Evolutionary conservation across 1,284 basidiomycete species (phyloP).

Genomic region (Naganishia sp.): DNA sequence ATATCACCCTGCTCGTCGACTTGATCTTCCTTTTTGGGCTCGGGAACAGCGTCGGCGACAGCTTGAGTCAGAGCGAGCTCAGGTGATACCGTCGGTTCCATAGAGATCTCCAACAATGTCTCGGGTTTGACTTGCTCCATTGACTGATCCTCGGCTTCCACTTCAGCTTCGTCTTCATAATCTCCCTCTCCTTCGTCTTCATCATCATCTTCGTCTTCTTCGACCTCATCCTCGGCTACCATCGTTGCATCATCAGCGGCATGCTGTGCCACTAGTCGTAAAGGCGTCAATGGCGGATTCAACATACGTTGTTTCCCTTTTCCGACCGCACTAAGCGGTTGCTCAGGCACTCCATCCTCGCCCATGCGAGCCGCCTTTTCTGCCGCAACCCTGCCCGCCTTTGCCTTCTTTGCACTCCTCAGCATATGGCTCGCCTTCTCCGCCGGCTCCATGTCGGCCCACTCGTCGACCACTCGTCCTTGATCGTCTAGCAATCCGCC

Average conservation of each 20-base stretch:
- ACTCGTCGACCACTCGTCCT: slow-evolving; percentile 15
- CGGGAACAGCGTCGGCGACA: neutral
- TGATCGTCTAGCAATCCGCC: slow-evolving; percentile 32
- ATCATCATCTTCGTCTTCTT: slow-evolving; percentile 35
- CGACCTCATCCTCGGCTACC: slow-evolving; percentile 17
- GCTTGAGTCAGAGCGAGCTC: neutral
- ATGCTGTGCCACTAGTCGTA: slow-evolving; percentile 3
- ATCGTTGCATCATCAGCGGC: neutral
- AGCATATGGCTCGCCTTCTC: slow-evolving; percentile 33
- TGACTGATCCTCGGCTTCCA: slow-evolving; percentile 7
- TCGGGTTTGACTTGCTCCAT: neutral
- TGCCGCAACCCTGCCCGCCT: slow-evolving; percentile 18
- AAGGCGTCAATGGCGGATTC: slow-evolving; percentile 10
- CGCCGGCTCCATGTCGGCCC: slow-evolving; percentile 40
- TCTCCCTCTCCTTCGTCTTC: slow-evolving; percentile 16
- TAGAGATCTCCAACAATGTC: neutral
- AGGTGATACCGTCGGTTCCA: neutral
- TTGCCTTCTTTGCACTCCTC: slow-evolving; percentile 24
- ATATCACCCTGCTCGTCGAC: slow-evolving; percentile 42
- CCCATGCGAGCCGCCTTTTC: slow-evolving; percentile 7
- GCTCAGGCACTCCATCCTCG: neutral
- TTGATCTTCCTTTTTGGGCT: slow-evolving; percentile 23
- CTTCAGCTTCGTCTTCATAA: slow-evolving; percentile 1
- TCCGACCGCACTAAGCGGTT: neutral
- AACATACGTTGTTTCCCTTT: slow-evolving; percentile 10